A percentile compares a stretch with the other conserved stretches of the same genome.
Evolutionary conservation across 2,329 filamentous ascomycete genomes (phyloP).

Genomic region (Albophoma yamanashiensis): DNA sequence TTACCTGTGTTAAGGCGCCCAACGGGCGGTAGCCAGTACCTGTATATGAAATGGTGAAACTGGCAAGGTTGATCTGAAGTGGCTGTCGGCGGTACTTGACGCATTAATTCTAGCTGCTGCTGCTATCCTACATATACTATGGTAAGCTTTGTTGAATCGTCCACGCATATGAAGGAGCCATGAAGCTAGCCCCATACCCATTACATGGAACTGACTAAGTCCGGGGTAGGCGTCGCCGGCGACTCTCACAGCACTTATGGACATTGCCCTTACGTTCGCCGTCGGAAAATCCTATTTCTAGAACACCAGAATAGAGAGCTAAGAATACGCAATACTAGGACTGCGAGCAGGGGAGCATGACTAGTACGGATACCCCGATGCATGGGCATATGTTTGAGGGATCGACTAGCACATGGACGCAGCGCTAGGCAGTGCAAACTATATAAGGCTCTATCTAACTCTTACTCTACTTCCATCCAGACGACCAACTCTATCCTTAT

Average conservation of each 20-base stretch:
- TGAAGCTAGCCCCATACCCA: neutral
- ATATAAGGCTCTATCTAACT: too few relatives aligned
- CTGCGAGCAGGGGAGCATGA: neutral
- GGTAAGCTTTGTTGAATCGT: too few relatives aligned
- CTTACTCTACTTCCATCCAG: neutral
- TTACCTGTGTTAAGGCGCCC: too few relatives aligned
- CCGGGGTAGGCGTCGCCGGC: too few relatives aligned
- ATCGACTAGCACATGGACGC: neutral
- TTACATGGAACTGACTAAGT: neutral
- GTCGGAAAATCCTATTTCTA: neutral
- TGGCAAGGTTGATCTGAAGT: too few relatives aligned
- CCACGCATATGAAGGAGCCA: neutral
- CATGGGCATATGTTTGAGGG: neutral
- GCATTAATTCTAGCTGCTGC: too few relatives aligned
- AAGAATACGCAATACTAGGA: neutral
- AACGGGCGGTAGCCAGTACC: too few relatives aligned
- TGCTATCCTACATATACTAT: too few relatives aligned
- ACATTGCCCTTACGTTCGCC: neutral
- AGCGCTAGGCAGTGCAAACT: neutral
- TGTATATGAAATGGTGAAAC: too few relatives aligned
- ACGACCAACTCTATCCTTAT: neutral
- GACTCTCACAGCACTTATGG: neutral
- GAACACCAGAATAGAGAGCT: neutral
- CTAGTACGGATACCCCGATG: neutral
- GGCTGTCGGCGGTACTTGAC: too few relatives aligned